Conservation (phyloP, 2,329 filamentous ascomycete species). For the Fonsecaea pugnacius region DNA sequence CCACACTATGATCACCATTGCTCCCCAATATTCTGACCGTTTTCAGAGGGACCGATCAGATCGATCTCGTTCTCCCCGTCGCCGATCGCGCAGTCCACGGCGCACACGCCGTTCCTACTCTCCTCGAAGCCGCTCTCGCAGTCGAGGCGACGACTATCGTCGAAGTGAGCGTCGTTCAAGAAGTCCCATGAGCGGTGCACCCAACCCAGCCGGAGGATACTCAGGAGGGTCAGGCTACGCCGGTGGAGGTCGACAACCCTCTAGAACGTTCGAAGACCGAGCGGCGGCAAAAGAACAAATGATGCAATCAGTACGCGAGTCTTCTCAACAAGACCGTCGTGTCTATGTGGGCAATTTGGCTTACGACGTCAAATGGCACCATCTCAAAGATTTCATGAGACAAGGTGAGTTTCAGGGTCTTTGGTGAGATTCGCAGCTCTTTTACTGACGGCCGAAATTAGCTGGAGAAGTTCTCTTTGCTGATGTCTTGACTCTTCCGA, state of each 20-base stretch:
- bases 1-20: constrained; percentile 24
- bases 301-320: constrained; percentile 92
- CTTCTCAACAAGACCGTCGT: constrained; percentile 96
- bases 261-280: constrained; percentile 81
- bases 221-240: constrained; percentile 59
- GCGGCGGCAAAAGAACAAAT: constrained; percentile 85
- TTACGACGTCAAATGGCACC: constrained; percentile 99
- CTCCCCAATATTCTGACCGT: constrained; percentile 40
- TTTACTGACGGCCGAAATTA: constrained; percentile 53
- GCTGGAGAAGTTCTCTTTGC: constrained; percentile 99
- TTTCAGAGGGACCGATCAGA: constrained; percentile 80
- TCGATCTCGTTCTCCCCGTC: constrained; percentile 68
- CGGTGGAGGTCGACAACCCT: constrained; percentile 64
- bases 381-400: constrained; percentile 99
- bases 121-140: constrained; percentile 76
- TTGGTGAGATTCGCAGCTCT: constrained; percentile 16
- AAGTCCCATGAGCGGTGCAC: constrained; percentile 77
- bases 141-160: constrained; percentile 73
- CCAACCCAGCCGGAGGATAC: constrained; percentile 70
- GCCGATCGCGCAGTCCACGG: constrained; percentile 80
- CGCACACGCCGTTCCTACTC: constrained; percentile 78
- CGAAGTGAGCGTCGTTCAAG: constrained; percentile 76
- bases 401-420: constrained; percentile 66
- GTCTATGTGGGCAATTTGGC: constrained; percentile 99
- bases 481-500: constrained; percentile 98